These are phyloP conservation scores for Boechera stricta DNA, from an alignment of 345 rosid species.

Conservation along the genomic window DNA sequence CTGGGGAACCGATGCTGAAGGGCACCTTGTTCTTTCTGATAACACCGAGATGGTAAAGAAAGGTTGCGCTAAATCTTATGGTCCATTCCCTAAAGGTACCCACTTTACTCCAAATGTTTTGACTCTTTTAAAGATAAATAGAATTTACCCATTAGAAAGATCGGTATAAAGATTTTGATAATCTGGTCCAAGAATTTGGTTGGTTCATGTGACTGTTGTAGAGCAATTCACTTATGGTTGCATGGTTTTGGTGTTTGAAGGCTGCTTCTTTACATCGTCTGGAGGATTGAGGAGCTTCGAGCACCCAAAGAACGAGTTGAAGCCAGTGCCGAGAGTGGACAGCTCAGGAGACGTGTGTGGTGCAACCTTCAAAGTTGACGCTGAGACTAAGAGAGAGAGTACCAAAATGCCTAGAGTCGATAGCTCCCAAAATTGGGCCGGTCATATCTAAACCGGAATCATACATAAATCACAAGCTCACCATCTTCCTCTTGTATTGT, in stretches of 20 bases:
- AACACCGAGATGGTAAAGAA: slow-evolving; percentile 53
- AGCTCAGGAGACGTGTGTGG: slow-evolving; percentile 91
- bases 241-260: slow-evolving; percentile 48
- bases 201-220: slow-evolving; percentile 12
- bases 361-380: slow-evolving; percentile 79
- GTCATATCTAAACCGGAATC: slow-evolving; percentile 43
- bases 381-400: slow-evolving; percentile 61
- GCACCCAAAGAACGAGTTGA: slow-evolving; percentile 85
- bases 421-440: slow-evolving; percentile 91
- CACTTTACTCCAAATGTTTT: not conserved
- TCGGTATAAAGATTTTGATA: not conserved
- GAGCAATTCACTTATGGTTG: not conserved
- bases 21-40: slow-evolving; percentile 70
- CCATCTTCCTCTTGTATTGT: not conserved
- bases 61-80: slow-evolving; percentile 66
- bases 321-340: slow-evolving; percentile 91
- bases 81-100: slow-evolving; percentile 90
- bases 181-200: not conserved
- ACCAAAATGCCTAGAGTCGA: slow-evolving; percentile 90
- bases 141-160: not conserved
- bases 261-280: slow-evolving; percentile 88
- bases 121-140: not conserved
- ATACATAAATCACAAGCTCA: slow-evolving; percentile 2
- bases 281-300: slow-evolving; percentile 94
- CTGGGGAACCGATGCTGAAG: slow-evolving; percentile 89